Conservation (phyloP, 768 basidiomycete species). For the Amanita rubescens region DNA sequence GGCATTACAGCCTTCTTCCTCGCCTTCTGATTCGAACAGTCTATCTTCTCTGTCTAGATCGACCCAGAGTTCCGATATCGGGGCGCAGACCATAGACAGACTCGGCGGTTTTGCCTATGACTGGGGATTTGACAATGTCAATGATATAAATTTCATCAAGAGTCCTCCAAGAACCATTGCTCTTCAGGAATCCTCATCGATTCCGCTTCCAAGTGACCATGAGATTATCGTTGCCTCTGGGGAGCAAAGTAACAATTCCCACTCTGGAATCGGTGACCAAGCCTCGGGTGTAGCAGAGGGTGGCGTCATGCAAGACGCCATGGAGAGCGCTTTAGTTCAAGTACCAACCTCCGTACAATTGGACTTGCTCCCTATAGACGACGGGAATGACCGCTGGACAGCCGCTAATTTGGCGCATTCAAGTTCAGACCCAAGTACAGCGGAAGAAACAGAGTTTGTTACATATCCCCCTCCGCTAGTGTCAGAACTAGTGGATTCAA, state of each 20-base stretch:
- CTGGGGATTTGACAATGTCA: conserved; percentile 1
- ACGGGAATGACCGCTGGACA: not conserved
- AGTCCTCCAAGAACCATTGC: not conserved
- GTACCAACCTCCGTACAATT: not conserved
- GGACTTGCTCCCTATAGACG: not conserved
- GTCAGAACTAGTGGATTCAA: not conserved
- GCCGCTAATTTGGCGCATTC: not conserved
- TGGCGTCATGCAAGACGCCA: not conserved
- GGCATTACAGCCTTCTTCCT: not conserved
- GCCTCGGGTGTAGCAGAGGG: not conserved
- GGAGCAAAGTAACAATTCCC: not conserved
- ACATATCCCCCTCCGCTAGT: not conserved
- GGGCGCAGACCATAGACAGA: not conserved
- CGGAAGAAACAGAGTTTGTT: not conserved
- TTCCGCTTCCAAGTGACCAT: not conserved
- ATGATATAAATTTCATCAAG: not conserved
- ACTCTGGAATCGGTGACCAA: not conserved
- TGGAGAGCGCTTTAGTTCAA: not conserved
- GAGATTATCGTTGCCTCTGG: not conserved
- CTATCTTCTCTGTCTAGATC: not conserved
- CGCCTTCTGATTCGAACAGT: not conserved
- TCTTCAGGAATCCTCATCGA: not conserved
- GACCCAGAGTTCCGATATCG: not conserved
- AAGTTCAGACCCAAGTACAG: not conserved
- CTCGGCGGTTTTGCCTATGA: conserved; percentile 6